Evolutionary conservation across 768 basidiomycete genomes (phyloP).

Genomic region (Cystobasidium onofrii): DNA sequence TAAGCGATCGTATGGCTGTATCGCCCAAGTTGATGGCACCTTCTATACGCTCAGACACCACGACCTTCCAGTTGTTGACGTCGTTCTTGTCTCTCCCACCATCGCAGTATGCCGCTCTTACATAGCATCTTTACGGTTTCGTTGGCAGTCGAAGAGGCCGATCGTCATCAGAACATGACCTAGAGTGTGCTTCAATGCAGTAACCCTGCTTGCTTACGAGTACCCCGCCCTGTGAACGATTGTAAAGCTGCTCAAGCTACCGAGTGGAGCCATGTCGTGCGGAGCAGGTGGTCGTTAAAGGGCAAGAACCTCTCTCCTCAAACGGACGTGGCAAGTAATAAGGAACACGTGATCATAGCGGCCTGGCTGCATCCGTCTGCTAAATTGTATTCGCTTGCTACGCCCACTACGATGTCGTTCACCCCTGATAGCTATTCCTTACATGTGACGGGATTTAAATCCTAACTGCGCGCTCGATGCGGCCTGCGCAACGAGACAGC

Average conservation of each 20-base stretch:
- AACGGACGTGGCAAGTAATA: no score
- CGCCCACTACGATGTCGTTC: no score
- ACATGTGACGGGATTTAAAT: no score
- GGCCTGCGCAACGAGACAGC: no score
- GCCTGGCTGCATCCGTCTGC: no score
- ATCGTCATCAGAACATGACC: neutral
- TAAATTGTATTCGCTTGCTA: no score
- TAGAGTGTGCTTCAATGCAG: neutral
- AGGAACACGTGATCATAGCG: no score
- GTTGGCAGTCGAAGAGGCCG: neutral
- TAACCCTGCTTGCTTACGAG: neutral
- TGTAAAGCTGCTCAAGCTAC: neutral
- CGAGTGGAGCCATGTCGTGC: neutral
- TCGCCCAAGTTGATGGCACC: slow-evolving; percentile 28
- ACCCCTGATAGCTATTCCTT: no score
- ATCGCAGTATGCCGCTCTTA: slow-evolving; percentile 24
- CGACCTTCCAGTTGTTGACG: slow-evolving; percentile 4
- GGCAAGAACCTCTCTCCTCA: no score
- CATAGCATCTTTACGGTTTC: slow-evolving; percentile 7
- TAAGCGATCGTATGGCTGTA: slow-evolving; percentile 7
- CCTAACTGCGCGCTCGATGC: no score
- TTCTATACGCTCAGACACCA: slow-evolving; percentile 6
- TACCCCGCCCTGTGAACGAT: neutral
- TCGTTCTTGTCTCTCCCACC: neutral
- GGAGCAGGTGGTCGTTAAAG: neutral